phyloP scores from a whole-genome alignment of 2,329 filamentous ascomycete genomes.

The Dactylellina cionopaga region DNA sequence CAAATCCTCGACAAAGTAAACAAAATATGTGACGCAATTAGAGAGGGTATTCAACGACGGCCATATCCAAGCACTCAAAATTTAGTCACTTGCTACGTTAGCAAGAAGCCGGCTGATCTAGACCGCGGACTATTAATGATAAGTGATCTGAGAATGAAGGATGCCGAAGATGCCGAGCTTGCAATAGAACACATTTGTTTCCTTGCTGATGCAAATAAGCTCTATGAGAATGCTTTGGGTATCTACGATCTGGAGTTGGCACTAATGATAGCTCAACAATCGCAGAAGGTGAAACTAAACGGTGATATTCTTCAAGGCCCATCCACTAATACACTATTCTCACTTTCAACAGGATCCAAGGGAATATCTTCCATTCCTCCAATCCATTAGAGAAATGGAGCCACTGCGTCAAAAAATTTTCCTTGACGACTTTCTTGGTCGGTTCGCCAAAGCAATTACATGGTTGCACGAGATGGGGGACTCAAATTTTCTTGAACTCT shows the following conservation, averaged over 20 bases:
- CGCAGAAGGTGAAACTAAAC: constrained; percentile 73
- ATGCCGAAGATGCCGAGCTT: constrained; percentile 78
- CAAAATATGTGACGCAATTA: constrained; percentile 83
- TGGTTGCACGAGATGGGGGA: constrained; percentile 74
- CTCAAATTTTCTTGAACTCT: constrained; percentile 79
- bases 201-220: constrained; percentile 87
- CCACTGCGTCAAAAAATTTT: constrained; percentile 77
- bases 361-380: constrained; percentile 94
- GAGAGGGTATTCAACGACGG: constrained; percentile 71
- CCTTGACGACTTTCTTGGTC: constrained; percentile 87
- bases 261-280: constrained; percentile 90
- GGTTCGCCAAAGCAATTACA: constrained; percentile 77
- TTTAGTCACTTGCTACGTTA: constrained; percentile 92
- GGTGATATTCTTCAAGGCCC: neutral
- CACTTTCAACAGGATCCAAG: constrained; percentile 72
- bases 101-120: constrained; percentile 88
- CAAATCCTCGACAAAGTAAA: constrained; percentile 75
- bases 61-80: constrained; percentile 79
- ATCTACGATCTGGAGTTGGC: constrained; percentile 92
- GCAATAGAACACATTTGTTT: constrained; percentile 98
- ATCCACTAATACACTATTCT: constrained; percentile 1
- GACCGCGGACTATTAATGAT: constrained; percentile 85
- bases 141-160: constrained; percentile 73
- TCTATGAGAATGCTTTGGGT: constrained; percentile 90
- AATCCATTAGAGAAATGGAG: constrained; percentile 80